Evolutionary conservation across 2,329 filamentous ascomycete genomes (phyloP), one percentile per base, ranked within the genome.

Genomic region (Fusarium veterinarium): DNA sequence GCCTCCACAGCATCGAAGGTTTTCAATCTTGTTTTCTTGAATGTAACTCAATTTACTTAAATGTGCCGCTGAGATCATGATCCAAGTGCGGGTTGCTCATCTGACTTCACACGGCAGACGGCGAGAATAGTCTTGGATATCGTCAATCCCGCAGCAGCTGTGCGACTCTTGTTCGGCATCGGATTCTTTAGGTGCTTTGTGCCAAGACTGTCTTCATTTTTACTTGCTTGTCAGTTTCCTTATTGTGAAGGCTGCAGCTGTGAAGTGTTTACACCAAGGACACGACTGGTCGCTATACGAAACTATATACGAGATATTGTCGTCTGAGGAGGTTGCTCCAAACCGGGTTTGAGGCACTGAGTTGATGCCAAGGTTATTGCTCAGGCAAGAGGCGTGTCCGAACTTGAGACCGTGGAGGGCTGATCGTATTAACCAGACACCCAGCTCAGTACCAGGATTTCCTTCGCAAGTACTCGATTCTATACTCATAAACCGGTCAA

Each of bases 61-160:
- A 14, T 19, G 20, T 35, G 56, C 56, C 65, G 20, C 56, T 62
- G 64, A 68, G 30, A 38, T 68, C 64, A 68, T 56, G 14, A 20
- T 33, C 11, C 30, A 20, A 55, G 31, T 31, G 19, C 20, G 17
- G 40, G 28, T 41, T 44, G n/a, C 17, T 40, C 49, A 28, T 17
- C 49, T 40, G 25, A 28, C 35, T 14, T 25, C 49, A 12, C 7
- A 19, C n/a, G 20, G 11, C 49, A 12, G 5, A 19, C n/a, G 20
- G 11, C 23, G 25, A 42, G 28, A 40, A 25, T 19, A 25, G n/a
- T 14, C 40, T 31, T 30, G 12, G 20, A 38, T 5, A 10, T 30
- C 6, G 23, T 30, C 7, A 28, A 35, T 48, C 19, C 28, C 31
- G 38, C 49, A 51, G 61, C 48, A 49, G 57, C n/a, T 30, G 45